Percentiles rank a stretch among this genome's conserved stretches.
Conservation (phyloP, 176 grass and related monocot genomes). For the Avena insularis region DNA sequence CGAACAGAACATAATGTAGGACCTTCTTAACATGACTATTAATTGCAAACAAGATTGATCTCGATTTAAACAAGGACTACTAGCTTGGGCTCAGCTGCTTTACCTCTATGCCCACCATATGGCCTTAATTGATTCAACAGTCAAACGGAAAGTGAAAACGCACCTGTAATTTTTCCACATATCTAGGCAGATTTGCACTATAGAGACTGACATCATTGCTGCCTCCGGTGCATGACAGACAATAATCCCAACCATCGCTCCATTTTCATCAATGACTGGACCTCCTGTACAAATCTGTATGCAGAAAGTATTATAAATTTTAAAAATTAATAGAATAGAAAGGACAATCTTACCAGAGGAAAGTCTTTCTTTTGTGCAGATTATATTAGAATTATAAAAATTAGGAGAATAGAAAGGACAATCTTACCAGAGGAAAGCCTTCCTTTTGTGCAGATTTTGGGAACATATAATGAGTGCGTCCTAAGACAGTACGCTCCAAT, state of each 20-base stretch:
- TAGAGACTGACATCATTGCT: not conserved
- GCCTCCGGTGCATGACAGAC: not conserved
- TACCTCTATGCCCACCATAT: not conserved
- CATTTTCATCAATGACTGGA: not conserved
- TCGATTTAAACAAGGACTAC: not conserved
- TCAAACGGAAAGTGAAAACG: not conserved
- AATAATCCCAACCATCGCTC: not conserved
- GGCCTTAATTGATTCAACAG: not conserved
- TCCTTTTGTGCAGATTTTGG: not conserved
- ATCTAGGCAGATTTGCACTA: not conserved
- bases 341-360: not conserved
- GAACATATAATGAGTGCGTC: not conserved
- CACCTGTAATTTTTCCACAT: not conserved
- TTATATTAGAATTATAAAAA: not conserved
- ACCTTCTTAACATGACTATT: not conserved
- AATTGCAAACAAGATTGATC: too few species aligned
- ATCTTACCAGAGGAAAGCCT: not conserved
- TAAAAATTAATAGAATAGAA: not conserved
- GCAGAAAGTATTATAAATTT: not conserved
- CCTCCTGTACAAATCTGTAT: not conserved
- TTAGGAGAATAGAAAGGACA: not conserved
- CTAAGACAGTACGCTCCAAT: not conserved
- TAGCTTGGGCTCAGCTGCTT: not conserved
- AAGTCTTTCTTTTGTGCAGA: not conserved
- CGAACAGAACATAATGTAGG: too few species aligned